These are phyloP conservation scores for Fusarium longipes DNA, from an alignment of 2,329 filamentous ascomycete species.

Conservation along the genomic window DNA sequence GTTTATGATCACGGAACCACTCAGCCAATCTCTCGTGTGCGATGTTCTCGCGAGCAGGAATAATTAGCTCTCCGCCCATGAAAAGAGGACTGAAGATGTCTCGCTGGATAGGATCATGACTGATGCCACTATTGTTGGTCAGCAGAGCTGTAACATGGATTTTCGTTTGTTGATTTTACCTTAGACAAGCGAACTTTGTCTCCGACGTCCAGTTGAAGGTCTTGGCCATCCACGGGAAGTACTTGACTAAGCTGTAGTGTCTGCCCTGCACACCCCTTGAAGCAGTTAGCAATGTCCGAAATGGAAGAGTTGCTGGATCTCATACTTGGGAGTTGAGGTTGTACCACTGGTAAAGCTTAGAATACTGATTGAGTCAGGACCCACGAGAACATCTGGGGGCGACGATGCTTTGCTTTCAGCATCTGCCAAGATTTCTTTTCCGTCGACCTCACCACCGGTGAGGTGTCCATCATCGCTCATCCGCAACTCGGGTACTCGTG, in stretches of 20 bases:
- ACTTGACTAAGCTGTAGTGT: conserved; percentile 86
- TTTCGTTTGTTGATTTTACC: too few relatives aligned
- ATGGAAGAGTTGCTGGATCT: too few relatives aligned
- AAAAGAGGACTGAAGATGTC: conserved; percentile 94
- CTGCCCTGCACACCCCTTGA: conserved; percentile 90
- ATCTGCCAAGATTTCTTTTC: conserved; percentile 11
- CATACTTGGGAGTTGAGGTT: too few relatives aligned
- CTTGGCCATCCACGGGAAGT: conserved; percentile 94
- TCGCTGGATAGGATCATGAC: conserved; percentile 72
- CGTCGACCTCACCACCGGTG: conserved; percentile 18
- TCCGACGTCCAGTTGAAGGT: conserved; percentile 78
- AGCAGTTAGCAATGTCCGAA: too few relatives aligned
- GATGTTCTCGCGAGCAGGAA: conserved; percentile 86
- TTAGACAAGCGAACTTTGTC: conserved; percentile 84
- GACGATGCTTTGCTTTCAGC: too few relatives aligned
- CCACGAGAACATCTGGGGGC: too few relatives aligned
- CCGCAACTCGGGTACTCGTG: conserved; percentile 12
- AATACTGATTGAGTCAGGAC: too few relatives aligned
- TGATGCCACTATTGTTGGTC: conserved; percentile 86
- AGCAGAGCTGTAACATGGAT: too few relatives aligned
- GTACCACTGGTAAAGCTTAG: too few relatives aligned
- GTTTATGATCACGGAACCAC: conserved; percentile 82
- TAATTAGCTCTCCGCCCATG: conserved; percentile 80
- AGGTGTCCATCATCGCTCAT: conserved; percentile 16
- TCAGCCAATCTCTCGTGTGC: conserved; percentile 80